Evolutionary conservation across 768 basidiomycete species (phyloP).

Genomic region (Coprinellus aureogranulatus): DNA sequence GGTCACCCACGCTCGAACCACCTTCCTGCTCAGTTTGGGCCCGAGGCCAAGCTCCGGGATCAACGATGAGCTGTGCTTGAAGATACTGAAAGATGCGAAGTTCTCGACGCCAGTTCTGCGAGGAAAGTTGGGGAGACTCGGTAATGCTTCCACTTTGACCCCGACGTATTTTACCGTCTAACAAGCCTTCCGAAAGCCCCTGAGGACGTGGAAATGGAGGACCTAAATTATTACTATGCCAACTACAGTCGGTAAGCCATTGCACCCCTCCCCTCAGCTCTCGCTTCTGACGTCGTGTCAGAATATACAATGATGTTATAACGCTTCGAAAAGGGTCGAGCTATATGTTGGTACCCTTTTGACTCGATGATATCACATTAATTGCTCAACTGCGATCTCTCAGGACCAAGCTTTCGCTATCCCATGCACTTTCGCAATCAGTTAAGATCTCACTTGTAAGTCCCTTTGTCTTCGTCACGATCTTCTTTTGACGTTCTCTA

Average conservation of each 20-base stretch:
- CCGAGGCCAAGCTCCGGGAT: too few species aligned
- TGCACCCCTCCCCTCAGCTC: background rate
- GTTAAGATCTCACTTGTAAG: slow-evolving; percentile 90
- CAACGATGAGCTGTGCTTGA: too few species aligned
- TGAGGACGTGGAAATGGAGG: slow-evolving; percentile 95
- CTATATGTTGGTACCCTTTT: slow-evolving; percentile 70
- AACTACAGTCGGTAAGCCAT: slow-evolving; percentile 83
- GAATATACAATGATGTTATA: slow-evolving; percentile 98
- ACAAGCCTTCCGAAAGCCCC: slow-evolving; percentile 47
- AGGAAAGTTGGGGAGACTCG: slow-evolving; percentile 83
- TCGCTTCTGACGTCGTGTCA: slow-evolving; percentile 20
- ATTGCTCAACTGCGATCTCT: slow-evolving; percentile 3
- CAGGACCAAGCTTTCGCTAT: slow-evolving; percentile 94
- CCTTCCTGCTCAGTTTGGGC: too few species aligned
- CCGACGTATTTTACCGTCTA: slow-evolving; percentile 5
- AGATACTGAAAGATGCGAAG: too few species aligned
- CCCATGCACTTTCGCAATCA: slow-evolving; percentile 92
- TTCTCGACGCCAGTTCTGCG: too few species aligned
- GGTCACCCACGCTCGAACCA: too few species aligned
- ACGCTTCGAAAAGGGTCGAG: slow-evolving; percentile 91
- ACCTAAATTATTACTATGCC: slow-evolving; percentile 94
- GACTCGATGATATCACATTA: slow-evolving; percentile 9
- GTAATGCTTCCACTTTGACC: slow-evolving; percentile 33
- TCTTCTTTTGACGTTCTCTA: slow-evolving; percentile 25
- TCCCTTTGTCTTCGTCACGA: background rate